A percentile compares a stretch with the other conserved stretches of the same genome.
These are phyloP conservation scores for Chaetoceros tenuissimus DNA, from an alignment of 108 stramenopile species.

Conservation along the genomic window DNA sequence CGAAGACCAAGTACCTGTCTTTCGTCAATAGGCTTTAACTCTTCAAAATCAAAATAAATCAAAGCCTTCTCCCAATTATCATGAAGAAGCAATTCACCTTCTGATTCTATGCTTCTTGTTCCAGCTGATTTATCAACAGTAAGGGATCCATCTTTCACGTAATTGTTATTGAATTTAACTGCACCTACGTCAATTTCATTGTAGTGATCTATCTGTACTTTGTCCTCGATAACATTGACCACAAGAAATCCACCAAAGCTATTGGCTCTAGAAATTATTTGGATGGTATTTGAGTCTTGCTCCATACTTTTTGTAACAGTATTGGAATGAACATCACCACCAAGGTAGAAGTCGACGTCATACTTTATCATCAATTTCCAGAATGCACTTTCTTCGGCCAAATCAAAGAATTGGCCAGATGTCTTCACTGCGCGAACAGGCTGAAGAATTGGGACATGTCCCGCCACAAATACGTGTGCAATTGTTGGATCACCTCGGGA, in stretches of 20 bases:
- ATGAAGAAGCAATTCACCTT: not conserved
- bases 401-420: slow-evolving; percentile 5
- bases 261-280: not conserved
- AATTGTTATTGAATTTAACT: slow-evolving; percentile 5
- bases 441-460: slow-evolving; percentile 2
- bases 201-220: slow-evolving; percentile 4
- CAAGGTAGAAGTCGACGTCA: slow-evolving; percentile 5
- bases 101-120: not conserved
- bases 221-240: slow-evolving; percentile 4
- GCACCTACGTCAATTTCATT: not conserved
- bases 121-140: slow-evolving; percentile 1
- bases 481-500: slow-evolving; percentile 1
- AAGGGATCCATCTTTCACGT: not conserved
- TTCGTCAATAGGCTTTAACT: not conserved
- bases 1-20: not conserved
- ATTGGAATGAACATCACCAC: slow-evolving; percentile 1
- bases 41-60: slow-evolving; percentile 5
- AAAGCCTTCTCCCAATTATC: not conserved
- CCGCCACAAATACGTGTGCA: slow-evolving; percentile 3
- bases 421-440: not conserved
- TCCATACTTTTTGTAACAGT: slow-evolving; percentile 3
- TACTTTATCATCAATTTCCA: slow-evolving; percentile 6
- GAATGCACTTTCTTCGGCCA: not conserved
- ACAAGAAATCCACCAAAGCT: not conserved
- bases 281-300: not conserved